phyloP scores from a whole-genome alignment of 495 filamentous ascomycete species.

The Hypomontagnella monticulosa region DNA sequence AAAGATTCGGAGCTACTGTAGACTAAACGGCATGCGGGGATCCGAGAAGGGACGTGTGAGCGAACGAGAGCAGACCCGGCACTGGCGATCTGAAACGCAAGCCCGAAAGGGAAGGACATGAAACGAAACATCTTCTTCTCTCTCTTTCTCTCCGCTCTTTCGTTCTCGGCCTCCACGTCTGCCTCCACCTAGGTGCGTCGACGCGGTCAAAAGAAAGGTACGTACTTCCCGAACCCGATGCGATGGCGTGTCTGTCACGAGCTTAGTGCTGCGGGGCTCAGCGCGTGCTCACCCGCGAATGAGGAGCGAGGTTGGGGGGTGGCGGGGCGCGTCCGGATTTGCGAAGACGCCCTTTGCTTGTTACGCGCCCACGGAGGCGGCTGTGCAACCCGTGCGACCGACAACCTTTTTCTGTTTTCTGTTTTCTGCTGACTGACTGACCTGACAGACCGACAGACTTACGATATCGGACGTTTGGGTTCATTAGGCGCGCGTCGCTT shows the following conservation, averaged over 20 bases:
- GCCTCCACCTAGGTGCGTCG: slow-evolving; percentile 10
- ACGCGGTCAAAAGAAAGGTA: slow-evolving; percentile 19
- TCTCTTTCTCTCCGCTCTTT: neutral
- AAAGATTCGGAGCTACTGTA: neutral
- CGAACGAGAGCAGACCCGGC: slow-evolving; percentile 34
- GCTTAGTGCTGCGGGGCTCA: neutral
- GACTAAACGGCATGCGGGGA: slow-evolving; percentile 12
- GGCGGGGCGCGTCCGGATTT: slow-evolving; percentile 1
- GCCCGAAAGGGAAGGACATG: slow-evolving; percentile 26
- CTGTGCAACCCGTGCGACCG: slow-evolving; percentile 22
- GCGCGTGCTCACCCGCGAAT: slow-evolving; percentile 10
- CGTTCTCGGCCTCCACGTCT: too few relatives aligned
- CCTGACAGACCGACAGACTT: too few relatives aligned
- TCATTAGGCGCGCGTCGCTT: slow-evolving; percentile 19
- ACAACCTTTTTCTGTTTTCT: neutral
- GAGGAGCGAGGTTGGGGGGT: slow-evolving; percentile 12
- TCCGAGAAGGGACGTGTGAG: slow-evolving; percentile 1
- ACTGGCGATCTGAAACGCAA: slow-evolving; percentile 35
- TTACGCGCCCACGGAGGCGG: slow-evolving; percentile 27
- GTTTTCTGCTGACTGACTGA: neutral
- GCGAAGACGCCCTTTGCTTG: neutral
- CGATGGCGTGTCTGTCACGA: slow-evolving; percentile 3
- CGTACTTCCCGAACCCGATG: slow-evolving; percentile 12
- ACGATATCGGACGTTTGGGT: slow-evolving; percentile 14
- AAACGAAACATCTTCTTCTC: slow-evolving; percentile 37